Conservation (phyloP, 2,329 filamentous ascomycete genomes). For the Triangularia verruculosa region DNA sequence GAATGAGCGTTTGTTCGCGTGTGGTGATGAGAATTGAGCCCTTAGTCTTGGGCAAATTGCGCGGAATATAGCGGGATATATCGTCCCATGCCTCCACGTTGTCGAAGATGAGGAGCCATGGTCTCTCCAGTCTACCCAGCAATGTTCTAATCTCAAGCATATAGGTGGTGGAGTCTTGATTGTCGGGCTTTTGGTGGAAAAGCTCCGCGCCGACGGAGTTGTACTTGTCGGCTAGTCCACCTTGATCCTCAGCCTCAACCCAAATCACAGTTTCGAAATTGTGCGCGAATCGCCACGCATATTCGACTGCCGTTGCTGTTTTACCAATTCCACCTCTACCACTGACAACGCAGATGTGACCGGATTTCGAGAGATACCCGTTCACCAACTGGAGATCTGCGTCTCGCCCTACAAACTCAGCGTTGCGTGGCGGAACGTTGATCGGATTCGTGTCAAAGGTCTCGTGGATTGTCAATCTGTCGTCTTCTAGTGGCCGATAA, state of each 20-base stretch:
- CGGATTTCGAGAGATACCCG: conserved; percentile 2
- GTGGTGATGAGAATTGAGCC: conserved; percentile 23
- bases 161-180: not conserved
- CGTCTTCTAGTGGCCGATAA: not conserved
- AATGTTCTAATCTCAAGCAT: conserved; percentile 6
- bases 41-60: conserved; percentile 12
- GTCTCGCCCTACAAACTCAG: conserved; percentile 18
- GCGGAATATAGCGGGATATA: conserved; percentile 16
- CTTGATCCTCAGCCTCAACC: conserved; percentile 21
- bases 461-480: not conserved
- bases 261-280: conserved; percentile 18
- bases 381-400: conserved; percentile 9
- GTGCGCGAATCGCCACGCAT: conserved; percentile 8
- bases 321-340: conserved; percentile 26
- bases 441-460: not conserved
- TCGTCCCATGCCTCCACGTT: conserved; percentile 22
- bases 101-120: conserved; percentile 26
- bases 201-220: conserved; percentile 3
- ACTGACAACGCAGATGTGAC: conserved; percentile 19
- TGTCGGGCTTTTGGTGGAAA: not conserved
- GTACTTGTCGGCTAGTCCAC: conserved; percentile 9
- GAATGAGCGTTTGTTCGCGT: not conserved
- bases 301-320: conserved; percentile 24
- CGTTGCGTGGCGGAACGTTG: conserved; percentile 11
- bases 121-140: conserved; percentile 10